Conservation (phyloP, 1,139 yeast species). For the Eremothecium coryli region DNA sequence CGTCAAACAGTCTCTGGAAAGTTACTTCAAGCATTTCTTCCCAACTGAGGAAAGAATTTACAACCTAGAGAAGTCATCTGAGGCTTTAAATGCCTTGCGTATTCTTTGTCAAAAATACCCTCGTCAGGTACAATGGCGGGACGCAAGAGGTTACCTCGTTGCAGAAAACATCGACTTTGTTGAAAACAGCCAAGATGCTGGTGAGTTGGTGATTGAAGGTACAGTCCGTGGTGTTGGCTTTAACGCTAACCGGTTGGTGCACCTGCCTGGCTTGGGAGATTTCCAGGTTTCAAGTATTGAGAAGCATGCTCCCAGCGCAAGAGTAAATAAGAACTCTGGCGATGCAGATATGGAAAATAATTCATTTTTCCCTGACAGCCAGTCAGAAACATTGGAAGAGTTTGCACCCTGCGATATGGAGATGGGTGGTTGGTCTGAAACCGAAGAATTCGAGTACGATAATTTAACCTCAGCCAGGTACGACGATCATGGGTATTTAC, state of each 20-base stretch:
- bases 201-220: constrained; percentile 59
- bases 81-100: constrained; percentile 63
- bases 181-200: constrained; percentile 31
- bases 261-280: constrained; percentile 86
- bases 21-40: constrained; percentile 83
- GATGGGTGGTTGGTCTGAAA: constrained; percentile 42
- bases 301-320: constrained; percentile 30
- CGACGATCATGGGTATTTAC: constrained; percentile 60
- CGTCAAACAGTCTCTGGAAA: constrained; percentile 67
- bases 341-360: constrained; percentile 18
- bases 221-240: constrained; percentile 81
- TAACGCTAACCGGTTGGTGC: constrained; percentile 65
- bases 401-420: constrained; percentile 52
- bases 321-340: constrained; percentile 13
- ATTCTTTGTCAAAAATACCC: constrained; percentile 80
- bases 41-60: constrained; percentile 74
- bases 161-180: constrained; percentile 56
- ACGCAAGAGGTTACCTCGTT: constrained; percentile 73
- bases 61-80: constrained; percentile 59
- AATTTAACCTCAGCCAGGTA: constrained; percentile 50
- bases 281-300: constrained; percentile 67
- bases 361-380: constrained; percentile 39
- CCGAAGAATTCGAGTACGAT: constrained; percentile 36
- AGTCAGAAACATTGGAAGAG: constrained; percentile 60
- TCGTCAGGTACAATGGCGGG: constrained; percentile 83